These are phyloP conservation scores for Coprinopsis marcescibilis DNA, from an alignment of 768 basidiomycete species.

Conservation along the genomic window DNA sequence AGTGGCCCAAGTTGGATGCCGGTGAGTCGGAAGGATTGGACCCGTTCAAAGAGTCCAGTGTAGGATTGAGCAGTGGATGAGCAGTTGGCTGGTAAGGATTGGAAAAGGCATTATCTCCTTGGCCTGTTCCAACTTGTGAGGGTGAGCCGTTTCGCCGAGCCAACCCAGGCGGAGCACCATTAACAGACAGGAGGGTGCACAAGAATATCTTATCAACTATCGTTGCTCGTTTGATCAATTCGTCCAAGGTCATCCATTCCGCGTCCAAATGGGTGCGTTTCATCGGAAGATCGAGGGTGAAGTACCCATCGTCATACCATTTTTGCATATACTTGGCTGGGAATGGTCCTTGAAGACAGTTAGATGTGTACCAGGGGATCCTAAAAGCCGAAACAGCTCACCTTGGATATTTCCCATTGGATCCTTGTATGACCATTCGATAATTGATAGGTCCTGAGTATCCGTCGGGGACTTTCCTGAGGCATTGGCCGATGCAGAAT, in stretches of 20 bases:
- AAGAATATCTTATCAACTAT: slow-evolving; percentile 59
- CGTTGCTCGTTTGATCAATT: slow-evolving; percentile 43
- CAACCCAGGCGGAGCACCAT: slow-evolving; percentile 49
- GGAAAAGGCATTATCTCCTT: slow-evolving; percentile 34
- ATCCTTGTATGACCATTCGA: slow-evolving; percentile 92
- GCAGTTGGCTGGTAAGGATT: slow-evolving; percentile 67
- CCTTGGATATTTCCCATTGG: slow-evolving; percentile 91
- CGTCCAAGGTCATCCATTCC: slow-evolving; percentile 63
- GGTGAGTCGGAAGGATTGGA: slow-evolving; percentile 66
- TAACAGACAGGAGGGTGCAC: slow-evolving; percentile 31
- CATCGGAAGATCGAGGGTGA: slow-evolving; percentile 76
- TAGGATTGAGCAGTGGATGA: slow-evolving; percentile 51
- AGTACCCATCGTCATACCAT: slow-evolving; percentile 91
- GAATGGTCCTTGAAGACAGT: slow-evolving; percentile 66
- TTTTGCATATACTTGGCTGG: slow-evolving; percentile 87
- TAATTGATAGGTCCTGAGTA: slow-evolving; percentile 45
- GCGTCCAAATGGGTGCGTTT: slow-evolving; percentile 68
- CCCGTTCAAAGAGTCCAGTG: slow-evolving; percentile 57
- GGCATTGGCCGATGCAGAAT: slow-evolving; percentile 12
- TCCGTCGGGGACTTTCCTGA: slow-evolving; percentile 38
- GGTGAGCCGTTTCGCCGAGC: slow-evolving; percentile 44
- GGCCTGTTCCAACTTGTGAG: slow-evolving; percentile 26
- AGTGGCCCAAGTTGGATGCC: slow-evolving; percentile 64
- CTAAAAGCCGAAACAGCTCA: slow-evolving; percentile 21
- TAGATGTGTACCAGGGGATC: slow-evolving; percentile 3